Evolutionary conservation across 306 rosid genomes (phyloP), one percentile per base, ranked within the genome.

Genomic region (Dalbergia cultrata): DNA sequence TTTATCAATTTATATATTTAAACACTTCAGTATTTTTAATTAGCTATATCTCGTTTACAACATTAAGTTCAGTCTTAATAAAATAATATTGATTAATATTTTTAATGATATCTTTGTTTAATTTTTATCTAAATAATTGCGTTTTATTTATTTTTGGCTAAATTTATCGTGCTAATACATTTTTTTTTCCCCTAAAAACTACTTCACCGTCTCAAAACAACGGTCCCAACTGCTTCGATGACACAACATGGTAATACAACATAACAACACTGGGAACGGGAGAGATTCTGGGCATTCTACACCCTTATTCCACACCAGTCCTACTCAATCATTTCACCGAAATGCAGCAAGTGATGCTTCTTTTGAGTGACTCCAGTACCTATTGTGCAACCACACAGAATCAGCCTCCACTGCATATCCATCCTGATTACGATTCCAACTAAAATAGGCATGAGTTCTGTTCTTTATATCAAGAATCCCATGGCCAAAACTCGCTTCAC

Each of bases 401-500:
- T 92, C 94, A 72, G 94, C 90, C 73, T 82, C 90, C n/a, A 90
- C 91, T 8, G 92, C 84, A 50, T 81, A 84, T 14, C 88, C 94
- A 31, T 92, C 94, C 67, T 90, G 90, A 85, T 88, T 90, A 18
- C 94, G 83, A 68, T 90, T 87, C 94, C 97, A 92, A 60, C 92
- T 72, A 67, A 89, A 89, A 37, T 80, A 61, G 7, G 89, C 92
- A 72, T 85, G 90, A 73, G 78, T 92, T 79, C 89, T 90, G 82
- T 92, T 90, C 82, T 88, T 90, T 80, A 92, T 87, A 18, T 90
- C 90, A 19, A 92, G 82, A 58, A 76, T 90, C 44, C 92, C 92
- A 87, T 89, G 96, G 0, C 97, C 97, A 5, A 88, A 93, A 79
- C 94, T 93, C 13, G 94, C 86, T 84, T 93, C 96, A 0, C 92